A percentile compares a stretch with the other conserved stretches of the same genome.
phyloP scores from a whole-genome alignment of 805 yeast species.

The Yarrowia deformans region DNA sequence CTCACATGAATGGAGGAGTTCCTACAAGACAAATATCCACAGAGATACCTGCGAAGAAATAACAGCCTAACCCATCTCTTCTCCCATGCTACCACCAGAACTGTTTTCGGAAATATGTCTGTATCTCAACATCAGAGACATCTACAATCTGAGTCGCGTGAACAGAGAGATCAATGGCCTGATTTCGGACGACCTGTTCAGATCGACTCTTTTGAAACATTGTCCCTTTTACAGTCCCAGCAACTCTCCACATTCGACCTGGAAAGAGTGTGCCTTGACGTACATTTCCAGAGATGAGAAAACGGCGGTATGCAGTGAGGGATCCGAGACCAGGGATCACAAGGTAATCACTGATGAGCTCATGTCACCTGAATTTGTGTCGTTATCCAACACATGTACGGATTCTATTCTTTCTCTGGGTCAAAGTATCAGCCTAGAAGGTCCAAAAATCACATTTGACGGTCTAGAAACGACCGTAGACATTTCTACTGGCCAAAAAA shows the following conservation, averaged over 20 bases:
- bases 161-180: neutral
- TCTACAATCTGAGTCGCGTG: neutral
- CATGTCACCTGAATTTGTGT: neutral
- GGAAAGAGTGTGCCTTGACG: neutral
- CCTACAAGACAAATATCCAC: neutral
- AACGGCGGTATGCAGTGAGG: neutral
- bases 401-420: neutral
- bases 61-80: too few relatives aligned
- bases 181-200: neutral
- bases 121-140: neutral
- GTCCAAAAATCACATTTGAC: neutral
- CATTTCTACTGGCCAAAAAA: neutral
- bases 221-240: neutral
- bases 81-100: slow-evolving; percentile 6
- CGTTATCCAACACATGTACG: neutral
- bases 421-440: neutral
- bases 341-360: neutral
- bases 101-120: slow-evolving; percentile 5
- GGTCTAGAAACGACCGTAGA: neutral
- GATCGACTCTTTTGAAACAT: neutral
- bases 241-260: slow-evolving; percentile 2
- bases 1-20: too few relatives aligned
- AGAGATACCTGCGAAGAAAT: neutral
- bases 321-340: neutral
- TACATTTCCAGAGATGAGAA: neutral